Percentiles rank a stretch among this genome's conserved stretches.
These are phyloP conservation scores for Forsythia suspensa DNA, from an alignment of 257 asterid genomes.

Conservation along the genomic window DNA sequence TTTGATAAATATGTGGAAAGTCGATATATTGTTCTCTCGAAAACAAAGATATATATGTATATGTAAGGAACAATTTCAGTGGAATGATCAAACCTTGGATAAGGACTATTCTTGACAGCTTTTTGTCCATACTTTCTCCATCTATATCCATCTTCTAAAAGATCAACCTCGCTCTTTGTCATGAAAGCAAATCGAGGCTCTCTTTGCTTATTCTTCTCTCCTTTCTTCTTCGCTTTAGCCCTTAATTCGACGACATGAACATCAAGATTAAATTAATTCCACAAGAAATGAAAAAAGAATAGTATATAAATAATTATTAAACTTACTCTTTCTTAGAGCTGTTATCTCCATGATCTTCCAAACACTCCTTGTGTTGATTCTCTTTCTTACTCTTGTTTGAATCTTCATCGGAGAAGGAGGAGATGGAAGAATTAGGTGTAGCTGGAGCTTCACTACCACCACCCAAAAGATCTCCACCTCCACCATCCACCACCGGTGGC, in stretches of 20 bases:
- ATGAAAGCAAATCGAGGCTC: conserved; percentile 76
- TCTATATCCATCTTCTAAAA: conserved; percentile 83
- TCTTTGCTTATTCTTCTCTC: conserved; percentile 59
- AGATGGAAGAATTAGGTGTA: conserved; percentile 57
- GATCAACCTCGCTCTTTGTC: conserved; percentile 91
- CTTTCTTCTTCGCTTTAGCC: conserved; percentile 67
- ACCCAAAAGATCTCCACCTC: conserved; percentile 7
- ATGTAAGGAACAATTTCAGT: not conserved
- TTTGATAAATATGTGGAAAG: not conserved
- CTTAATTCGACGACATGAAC: conserved; percentile 14
- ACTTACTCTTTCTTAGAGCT: conserved; percentile 60
- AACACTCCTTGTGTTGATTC: conserved; percentile 26
- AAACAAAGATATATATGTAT: not conserved
- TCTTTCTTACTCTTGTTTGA: conserved; percentile 27
- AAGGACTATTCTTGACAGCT: conserved; percentile 86
- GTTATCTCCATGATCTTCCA: conserved; percentile 28
- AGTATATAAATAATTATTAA: not conserved
- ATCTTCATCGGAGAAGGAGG: conserved; percentile 53
- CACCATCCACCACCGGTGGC: conserved; percentile 19
- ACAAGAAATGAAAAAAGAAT: not conserved
- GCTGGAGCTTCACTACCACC: conserved; percentile 40
- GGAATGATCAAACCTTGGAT: conserved; percentile 64
- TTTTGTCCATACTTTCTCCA: conserved; percentile 94
- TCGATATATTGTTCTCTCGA: not conserved
- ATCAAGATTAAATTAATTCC: not conserved